These are phyloP conservation scores for Sporothrix brunneoviolacea DNA, from an alignment of 2,329 filamentous ascomycete species.

Conservation along the genomic window DNA sequence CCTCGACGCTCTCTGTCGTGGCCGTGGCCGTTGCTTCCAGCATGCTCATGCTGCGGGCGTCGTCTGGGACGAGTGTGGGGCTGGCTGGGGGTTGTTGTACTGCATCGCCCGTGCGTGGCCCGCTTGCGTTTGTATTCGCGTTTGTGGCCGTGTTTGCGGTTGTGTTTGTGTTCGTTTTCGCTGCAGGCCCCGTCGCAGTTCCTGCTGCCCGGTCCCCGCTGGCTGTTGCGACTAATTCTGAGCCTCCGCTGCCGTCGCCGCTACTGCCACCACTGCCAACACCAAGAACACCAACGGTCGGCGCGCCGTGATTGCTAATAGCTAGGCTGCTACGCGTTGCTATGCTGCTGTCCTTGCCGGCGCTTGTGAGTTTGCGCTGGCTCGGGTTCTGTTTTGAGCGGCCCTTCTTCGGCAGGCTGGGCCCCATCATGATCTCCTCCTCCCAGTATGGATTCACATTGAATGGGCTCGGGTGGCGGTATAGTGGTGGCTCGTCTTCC, in stretches of 20 bases:
- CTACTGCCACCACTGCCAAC: not conserved
- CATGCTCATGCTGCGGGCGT: slow-evolving; percentile 36
- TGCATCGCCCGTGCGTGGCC: not conserved
- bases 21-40: slow-evolving; percentile 25
- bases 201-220: not conserved
- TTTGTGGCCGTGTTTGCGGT: not conserved
- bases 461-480: slow-evolving; percentile 75
- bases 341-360: slow-evolving; percentile 47
- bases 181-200: not conserved
- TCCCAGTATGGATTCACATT: slow-evolving; percentile 85
- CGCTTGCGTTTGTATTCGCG: slow-evolving; percentile 11
- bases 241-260: not conserved
- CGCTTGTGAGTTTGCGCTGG: slow-evolving; percentile 53
- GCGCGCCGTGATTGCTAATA: slow-evolving; percentile 28
- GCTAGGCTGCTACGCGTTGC: slow-evolving; percentile 32
- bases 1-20: slow-evolving; percentile 38
- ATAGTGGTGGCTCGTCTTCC: slow-evolving; percentile 63
- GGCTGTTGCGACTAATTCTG: not conserved
- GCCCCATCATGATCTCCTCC: slow-evolving; percentile 79
- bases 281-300: slow-evolving; percentile 25
- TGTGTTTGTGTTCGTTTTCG: not conserved
- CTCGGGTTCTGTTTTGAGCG: slow-evolving; percentile 49
- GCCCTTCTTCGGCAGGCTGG: slow-evolving; percentile 60
- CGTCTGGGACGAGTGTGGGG: slow-evolving; percentile 41
- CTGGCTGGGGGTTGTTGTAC: slow-evolving; percentile 22